Conservation (phyloP, 2,329 filamentous ascomycete genomes). For the Ophiostoma angusticollis region DNA sequence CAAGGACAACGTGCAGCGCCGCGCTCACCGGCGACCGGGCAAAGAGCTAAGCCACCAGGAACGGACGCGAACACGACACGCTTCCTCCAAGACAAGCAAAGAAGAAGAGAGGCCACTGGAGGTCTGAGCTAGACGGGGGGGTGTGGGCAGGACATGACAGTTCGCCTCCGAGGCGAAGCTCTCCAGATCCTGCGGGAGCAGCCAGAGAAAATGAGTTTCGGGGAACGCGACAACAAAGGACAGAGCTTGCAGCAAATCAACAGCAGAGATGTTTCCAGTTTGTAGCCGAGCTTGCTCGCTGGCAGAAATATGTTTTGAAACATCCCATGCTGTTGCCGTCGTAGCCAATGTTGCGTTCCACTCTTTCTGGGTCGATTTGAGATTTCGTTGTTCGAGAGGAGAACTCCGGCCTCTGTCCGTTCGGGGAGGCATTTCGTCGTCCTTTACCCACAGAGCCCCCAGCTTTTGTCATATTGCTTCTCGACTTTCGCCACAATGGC, state of each 20-base stretch:
- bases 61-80: conserved; percentile 2
- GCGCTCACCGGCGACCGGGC: too few relatives aligned
- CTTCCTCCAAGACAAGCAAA: conserved; percentile 9
- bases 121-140: conserved; percentile 15
- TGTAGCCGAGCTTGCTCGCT: conserved; percentile 22
- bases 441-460: too few relatives aligned
- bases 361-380: too few relatives aligned
- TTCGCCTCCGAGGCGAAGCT: conserved; percentile 10
- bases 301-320: conserved; percentile 22
- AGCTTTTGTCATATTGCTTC: conserved; percentile 16
- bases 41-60: too few relatives aligned
- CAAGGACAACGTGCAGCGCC: too few relatives aligned
- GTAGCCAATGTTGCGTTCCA: conserved; percentile 35
- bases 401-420: neutral
- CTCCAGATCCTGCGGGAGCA: conserved; percentile 12
- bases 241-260: conserved; percentile 18
- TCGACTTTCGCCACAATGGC: conserved; percentile 8
- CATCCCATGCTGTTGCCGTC: conserved; percentile 32
- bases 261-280: conserved; percentile 29
- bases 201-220: conserved; percentile 24
- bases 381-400: too few relatives aligned
- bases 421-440: too few relatives aligned
- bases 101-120: conserved; percentile 8
- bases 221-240: conserved; percentile 30
- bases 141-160: conserved; percentile 3